A percentile compares a stretch with the other conserved stretches of the same genome.
phyloP scores from a whole-genome alignment of 495 filamentous ascomycete genomes.

The Podospora comata region DNA sequence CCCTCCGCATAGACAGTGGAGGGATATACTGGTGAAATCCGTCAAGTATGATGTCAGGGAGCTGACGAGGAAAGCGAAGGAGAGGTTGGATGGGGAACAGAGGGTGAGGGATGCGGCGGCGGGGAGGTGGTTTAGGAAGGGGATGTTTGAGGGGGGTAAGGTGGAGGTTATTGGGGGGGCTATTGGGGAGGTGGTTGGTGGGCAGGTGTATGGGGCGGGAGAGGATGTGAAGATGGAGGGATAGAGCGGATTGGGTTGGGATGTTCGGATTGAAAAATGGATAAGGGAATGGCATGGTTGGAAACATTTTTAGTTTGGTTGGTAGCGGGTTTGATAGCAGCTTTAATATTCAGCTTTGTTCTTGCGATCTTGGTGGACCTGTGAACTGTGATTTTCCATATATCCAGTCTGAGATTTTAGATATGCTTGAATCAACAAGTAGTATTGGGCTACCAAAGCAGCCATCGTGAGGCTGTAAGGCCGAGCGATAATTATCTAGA shows the following conservation, averaged over 20 bases:
- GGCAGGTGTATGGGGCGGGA: constrained; percentile 16
- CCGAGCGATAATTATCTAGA: neutral
- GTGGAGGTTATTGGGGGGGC: constrained; percentile 36
- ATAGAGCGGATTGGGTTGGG: neutral
- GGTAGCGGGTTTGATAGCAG: neutral
- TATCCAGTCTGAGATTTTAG: neutral
- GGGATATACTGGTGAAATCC: constrained; percentile 39
- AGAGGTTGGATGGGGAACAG: constrained; percentile 42
- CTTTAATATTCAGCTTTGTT: neutral
- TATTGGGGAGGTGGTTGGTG: constrained; percentile 13
- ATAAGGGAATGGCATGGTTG: neutral
- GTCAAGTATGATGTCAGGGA: constrained; percentile 45
- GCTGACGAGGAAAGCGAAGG: constrained; percentile 41
- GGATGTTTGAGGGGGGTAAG: constrained; percentile 12
- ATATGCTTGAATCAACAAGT: neutral
- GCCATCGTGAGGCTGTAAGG: too few relatives aligned
- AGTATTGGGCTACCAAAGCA: too few relatives aligned
- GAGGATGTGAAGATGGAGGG: neutral
- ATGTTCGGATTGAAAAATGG: neutral
- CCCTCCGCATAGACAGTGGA: constrained; percentile 47
- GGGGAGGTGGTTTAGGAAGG: constrained; percentile 27
- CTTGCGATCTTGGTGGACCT: too few relatives aligned
- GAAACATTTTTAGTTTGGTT: neutral
- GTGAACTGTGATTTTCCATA: too few relatives aligned
- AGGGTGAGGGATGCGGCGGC: constrained; percentile 40